Evolutionary conservation across 306 rosid genomes (phyloP).

Genomic region (Dryas drummondii): DNA sequence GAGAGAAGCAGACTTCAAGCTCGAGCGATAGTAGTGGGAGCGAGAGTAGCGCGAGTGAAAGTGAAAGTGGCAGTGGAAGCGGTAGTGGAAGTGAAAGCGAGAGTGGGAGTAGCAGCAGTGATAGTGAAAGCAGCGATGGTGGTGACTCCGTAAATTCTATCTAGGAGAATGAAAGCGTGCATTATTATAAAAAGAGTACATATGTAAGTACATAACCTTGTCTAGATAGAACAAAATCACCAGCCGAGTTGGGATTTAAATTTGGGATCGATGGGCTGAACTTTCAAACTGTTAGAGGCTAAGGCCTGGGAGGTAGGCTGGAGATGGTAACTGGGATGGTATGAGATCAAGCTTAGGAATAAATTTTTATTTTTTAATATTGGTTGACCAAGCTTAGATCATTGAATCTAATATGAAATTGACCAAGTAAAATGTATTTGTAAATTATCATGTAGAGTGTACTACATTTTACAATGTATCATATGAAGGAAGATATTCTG

Average conservation of each 20-base stretch:
- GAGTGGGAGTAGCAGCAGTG: background rate
- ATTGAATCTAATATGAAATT: background rate
- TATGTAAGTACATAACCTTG: background rate
- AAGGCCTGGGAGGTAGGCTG: too few species aligned
- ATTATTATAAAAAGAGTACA: background rate
- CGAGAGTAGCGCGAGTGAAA: background rate
- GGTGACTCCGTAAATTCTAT: background rate
- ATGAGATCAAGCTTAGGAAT: too few species aligned
- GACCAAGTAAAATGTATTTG: background rate
- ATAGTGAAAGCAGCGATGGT: slow-evolving; percentile 13
- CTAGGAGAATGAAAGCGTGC: background rate
- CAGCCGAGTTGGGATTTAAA: too few species aligned
- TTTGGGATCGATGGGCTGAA: too few species aligned
- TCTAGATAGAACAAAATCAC: too few species aligned
- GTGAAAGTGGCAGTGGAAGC: slow-evolving; percentile 1
- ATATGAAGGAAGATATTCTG: background rate
- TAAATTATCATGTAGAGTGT: background rate
- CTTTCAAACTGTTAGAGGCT: too few species aligned
- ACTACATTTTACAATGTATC: background rate
- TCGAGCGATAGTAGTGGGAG: slow-evolving; percentile 4
- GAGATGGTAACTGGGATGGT: too few species aligned
- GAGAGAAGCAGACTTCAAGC: background rate
- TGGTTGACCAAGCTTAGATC: background rate
- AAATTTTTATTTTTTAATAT: too few species aligned
- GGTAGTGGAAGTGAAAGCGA: background rate